These are phyloP conservation scores for Ustilago hordei DNA, from an alignment of 1,284 basidiomycete genomes.

Conservation along the genomic window DNA sequence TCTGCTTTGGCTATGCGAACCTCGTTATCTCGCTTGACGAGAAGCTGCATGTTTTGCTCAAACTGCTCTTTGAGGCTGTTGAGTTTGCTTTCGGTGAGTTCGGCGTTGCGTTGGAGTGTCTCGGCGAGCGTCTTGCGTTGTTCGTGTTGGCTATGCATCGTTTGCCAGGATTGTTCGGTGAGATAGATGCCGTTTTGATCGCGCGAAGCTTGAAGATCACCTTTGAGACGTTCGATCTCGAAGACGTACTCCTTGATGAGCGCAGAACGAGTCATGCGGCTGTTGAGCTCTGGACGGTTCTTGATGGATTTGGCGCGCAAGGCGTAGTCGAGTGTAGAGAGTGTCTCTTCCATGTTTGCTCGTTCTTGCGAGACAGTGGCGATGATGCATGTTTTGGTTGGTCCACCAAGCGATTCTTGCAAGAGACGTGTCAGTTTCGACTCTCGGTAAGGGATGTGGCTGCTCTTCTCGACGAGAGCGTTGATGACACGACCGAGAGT, in stretches of 20 bases:
- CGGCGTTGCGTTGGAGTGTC: slow-evolving; percentile 54
- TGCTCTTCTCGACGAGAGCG: slow-evolving; percentile 88
- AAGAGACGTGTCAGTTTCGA: slow-evolving; percentile 93
- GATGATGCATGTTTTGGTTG: slow-evolving; percentile 97
- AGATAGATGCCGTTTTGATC: slow-evolving; percentile 66
- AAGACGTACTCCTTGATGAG: slow-evolving; percentile 92
- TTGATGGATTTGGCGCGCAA: slow-evolving; percentile 94
- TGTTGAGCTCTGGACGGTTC: slow-evolving; percentile 95
- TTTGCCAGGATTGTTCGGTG: slow-evolving; percentile 58
- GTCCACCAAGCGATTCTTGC: slow-evolving; percentile 98
- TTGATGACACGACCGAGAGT: slow-evolving; percentile 98
- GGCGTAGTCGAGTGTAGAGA: slow-evolving; percentile 97
- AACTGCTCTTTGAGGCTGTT: slow-evolving; percentile 66
- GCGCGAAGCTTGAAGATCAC: slow-evolving; percentile 77
- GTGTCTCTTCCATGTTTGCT: slow-evolving; percentile 91
- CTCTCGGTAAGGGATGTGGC: slow-evolving; percentile 87
- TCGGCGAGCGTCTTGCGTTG: slow-evolving; percentile 52
- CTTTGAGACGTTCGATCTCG: slow-evolving; percentile 95
- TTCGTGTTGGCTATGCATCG: slow-evolving; percentile 60
- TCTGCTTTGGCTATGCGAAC: slow-evolving; percentile 49
- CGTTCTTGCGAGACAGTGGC: slow-evolving; percentile 76
- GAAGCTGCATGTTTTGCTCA: slow-evolving; percentile 66
- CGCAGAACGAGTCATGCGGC: slow-evolving; percentile 90
- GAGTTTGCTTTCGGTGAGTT: slow-evolving; percentile 65
- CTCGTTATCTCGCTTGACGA: slow-evolving; percentile 63